These are phyloP conservation scores for Syncephalastrum sp. DNA, from an alignment of 371 early-diverging fungal genomes.

Conservation along the genomic window DNA sequence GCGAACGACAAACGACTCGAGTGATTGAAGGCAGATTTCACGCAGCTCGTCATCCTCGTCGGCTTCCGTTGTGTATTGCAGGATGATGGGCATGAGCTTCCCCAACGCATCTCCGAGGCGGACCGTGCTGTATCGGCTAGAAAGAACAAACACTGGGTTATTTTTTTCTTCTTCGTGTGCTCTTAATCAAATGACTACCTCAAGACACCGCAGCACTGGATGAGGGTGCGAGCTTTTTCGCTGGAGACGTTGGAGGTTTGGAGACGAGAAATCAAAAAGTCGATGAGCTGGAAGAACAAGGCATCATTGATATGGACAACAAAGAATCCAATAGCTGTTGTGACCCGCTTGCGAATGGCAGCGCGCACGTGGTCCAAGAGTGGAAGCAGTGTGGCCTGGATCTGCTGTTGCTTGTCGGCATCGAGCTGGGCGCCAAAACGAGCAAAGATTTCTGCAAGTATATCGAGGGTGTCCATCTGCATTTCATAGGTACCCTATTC, in stretches of 20 bases:
- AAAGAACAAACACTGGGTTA: neutral
- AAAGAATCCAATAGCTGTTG: slow-evolving; percentile 72
- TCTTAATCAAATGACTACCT: slow-evolving; percentile 46
- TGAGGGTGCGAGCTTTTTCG: slow-evolving; percentile 71
- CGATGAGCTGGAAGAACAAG: slow-evolving; percentile 64
- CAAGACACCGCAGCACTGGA: slow-evolving; percentile 72
- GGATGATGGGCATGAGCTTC: slow-evolving; percentile 65
- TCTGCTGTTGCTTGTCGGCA: slow-evolving; percentile 51
- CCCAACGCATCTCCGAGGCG: slow-evolving; percentile 71
- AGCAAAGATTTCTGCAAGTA: slow-evolving; percentile 77
- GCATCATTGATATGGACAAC: slow-evolving; percentile 72
- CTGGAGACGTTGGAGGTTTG: slow-evolving; percentile 45
- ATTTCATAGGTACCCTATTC: slow-evolving; percentile 62
- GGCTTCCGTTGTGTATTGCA: slow-evolving; percentile 49
- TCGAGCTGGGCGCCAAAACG: slow-evolving; percentile 70
- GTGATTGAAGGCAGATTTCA: slow-evolving; percentile 81
- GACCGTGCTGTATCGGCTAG: slow-evolving; percentile 71
- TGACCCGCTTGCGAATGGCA: slow-evolving; percentile 83
- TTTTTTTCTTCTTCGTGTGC: no score
- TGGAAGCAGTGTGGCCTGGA: slow-evolving; percentile 66
- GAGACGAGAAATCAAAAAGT: slow-evolving; percentile 28
- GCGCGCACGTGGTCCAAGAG: slow-evolving; percentile 72
- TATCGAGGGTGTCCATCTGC: slow-evolving; percentile 82
- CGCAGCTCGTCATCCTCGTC: slow-evolving; percentile 84
- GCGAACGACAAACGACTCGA: slow-evolving; percentile 80